These are phyloP conservation scores for Lachancea quebecensis DNA, from an alignment of 805 yeast species.

Conservation along the genomic window DNA sequence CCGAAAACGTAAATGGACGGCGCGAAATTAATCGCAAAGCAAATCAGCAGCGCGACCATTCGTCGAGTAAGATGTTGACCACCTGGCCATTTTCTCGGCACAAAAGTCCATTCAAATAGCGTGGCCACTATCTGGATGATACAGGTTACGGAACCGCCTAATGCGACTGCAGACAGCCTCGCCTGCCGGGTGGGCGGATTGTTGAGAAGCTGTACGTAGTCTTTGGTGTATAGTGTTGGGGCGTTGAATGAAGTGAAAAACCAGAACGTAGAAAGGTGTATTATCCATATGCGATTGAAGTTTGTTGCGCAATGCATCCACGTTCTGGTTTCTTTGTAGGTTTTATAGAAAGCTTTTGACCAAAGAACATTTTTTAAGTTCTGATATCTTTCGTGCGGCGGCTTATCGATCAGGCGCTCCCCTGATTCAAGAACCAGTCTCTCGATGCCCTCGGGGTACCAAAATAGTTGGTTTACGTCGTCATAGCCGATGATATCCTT, in stretches of 20 bases:
- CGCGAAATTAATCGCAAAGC: constrained; percentile 39
- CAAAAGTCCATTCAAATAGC: constrained; percentile 50
- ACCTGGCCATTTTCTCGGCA: constrained; percentile 71
- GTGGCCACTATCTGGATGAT: constrained; percentile 51
- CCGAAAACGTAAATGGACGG: constrained; percentile 53
- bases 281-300: constrained; percentile 74
- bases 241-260: constrained; percentile 63
- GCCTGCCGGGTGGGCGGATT: constrained; percentile 56
- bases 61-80: constrained; percentile 52
- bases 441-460: constrained; percentile 70
- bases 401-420: constrained; percentile 45
- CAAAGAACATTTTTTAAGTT: constrained; percentile 52
- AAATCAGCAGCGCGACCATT: constrained; percentile 35
- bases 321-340: constrained; percentile 65
- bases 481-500: constrained; percentile 73
- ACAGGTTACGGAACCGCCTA: constrained; percentile 61
- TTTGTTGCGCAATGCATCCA: constrained; percentile 72
- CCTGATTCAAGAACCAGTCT: constrained; percentile 43
- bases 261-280: constrained; percentile 73
- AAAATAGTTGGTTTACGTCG: constrained; percentile 81
- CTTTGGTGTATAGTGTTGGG: constrained; percentile 55
- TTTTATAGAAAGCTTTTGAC: constrained; percentile 63
- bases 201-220: constrained; percentile 46
- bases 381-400: constrained; percentile 49
- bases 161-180: constrained; percentile 49